phyloP scores from a whole-genome alignment of 2,329 filamentous ascomycete species.

The Trichoderma sp. region DNA sequence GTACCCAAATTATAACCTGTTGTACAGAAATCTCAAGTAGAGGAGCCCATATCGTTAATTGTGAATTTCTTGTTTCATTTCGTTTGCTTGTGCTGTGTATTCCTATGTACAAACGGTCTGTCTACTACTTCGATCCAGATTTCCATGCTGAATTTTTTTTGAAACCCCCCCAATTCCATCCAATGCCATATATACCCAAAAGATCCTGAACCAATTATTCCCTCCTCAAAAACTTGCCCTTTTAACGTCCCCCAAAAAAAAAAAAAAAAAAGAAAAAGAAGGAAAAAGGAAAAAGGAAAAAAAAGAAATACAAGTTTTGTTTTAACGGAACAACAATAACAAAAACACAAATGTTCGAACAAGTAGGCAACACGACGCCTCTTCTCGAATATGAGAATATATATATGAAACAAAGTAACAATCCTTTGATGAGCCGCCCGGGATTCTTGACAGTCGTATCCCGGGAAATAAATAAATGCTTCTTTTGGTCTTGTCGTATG shows the following conservation, averaged over 20 bases:
- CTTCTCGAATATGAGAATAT: neutral
- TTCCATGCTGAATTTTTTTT: neutral
- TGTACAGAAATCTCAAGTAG: neutral
- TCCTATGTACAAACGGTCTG: constrained; percentile 21
- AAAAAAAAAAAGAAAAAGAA: neutral
- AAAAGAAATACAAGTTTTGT: neutral
- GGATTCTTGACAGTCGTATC: constrained; percentile 15
- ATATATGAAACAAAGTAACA: neutral
- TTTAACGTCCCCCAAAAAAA: neutral
- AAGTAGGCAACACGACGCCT: constrained; percentile 5
- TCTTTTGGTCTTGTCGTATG: neutral
- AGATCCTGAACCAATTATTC: constrained; percentile 2
- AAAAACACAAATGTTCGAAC: neutral
- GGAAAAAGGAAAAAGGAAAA: neutral
- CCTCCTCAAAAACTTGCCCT: neutral
- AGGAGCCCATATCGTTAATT: neutral
- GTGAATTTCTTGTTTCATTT: constrained; percentile 3
- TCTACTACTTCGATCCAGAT: constrained; percentile 16
- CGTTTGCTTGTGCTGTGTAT: constrained; percentile 23
- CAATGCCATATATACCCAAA: constrained; percentile 14
- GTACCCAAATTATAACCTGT: neutral
- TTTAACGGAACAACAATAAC: neutral
- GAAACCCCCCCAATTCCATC: constrained; percentile 3
- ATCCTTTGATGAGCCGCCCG: constrained; percentile 15
- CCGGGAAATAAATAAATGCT: neutral